Evolutionary conservation across 2,329 filamentous ascomycete genomes (phyloP), one percentile per base, ranked within the genome.

Genomic region (Penicillium frequentans): DNA sequence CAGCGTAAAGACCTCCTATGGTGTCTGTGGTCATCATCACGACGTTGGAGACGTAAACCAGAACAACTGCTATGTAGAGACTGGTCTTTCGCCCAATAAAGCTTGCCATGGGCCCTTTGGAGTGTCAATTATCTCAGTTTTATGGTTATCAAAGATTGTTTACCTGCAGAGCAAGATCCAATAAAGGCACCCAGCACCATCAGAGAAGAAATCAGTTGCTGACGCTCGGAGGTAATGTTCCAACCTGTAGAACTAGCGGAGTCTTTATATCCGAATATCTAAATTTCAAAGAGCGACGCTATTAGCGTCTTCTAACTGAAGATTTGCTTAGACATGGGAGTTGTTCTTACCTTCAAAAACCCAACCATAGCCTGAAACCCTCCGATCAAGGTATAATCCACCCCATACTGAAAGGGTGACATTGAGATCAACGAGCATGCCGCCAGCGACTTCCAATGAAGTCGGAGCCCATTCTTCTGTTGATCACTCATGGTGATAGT

Each of bases 21-120:
- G 73, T 68, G 7, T 75, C 77, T 0, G 81, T 84, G 3, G 79
- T 75, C 81, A 85, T 85, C 83, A 85, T 85, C 63, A 85, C 76
- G 19, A 84, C 72, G 59, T 84, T 84, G 16, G 82, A 74, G 3
- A 81, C 69, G 59, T 73, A 76, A 60, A 81, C 83, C 9, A 82
- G 68, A 1, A 79, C n/a, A 55, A 79, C 81, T 2, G 81, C 82
- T 4, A 76, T 47, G 68, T 76, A 80, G 14, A 84, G 70, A 52
- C 77, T 78, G 1, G 64, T 31, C 51, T 77, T 78, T 5, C 81
- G 76, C 11, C 80, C 80, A 24, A 82, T 61, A 46, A 68, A 75
- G 49, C 66, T 70, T 0, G 75, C 77, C 44, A 75, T 71, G 8
- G 72, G 68, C 52, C 67, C 69, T 68, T 42, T 42, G 13, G 3